Evolutionary conservation across 257 asterid genomes (phyloP), one percentile per base, ranked within the genome.

Genomic region (Primulina huaijiensis): DNA sequence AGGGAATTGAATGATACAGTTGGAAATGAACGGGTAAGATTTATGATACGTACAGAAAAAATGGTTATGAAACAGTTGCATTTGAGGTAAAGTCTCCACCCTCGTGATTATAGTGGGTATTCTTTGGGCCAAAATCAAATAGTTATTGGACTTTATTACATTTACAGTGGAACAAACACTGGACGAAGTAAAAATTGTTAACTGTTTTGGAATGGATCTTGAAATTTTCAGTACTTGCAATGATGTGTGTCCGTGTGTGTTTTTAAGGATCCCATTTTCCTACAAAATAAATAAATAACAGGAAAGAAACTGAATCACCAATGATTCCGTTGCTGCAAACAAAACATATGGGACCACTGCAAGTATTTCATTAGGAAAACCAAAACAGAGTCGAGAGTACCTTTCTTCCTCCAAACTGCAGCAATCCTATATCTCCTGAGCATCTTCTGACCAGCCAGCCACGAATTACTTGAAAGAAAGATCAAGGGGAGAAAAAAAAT

Each of bases 381-480:
- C 19, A 29, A 50, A 17, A 14, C 59, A 20, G 52, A 66, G 58
- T 73, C 69, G 27, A 31, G 62, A 69, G 69, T 85, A 93, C 99
- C 99, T 87, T 88, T 80, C 80, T 81, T 65, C 86, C 85, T 56
- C 92, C 97, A 58, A 85, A 86, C 73, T 89, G 99, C 83, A 88
- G 81, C 81, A 94, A 72, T 64, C 86, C 97, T 33, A 85, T 72
- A 69, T 91, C 97, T 14, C 95, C 97, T 7, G 97, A 88, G 86
- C 97, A 94, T 77, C 96, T 86, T 77, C 97, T 76, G 62, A 94
- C 97, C 78, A 91, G 73, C 97, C 99, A 94, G 74, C 97, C 99
- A 67, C 99, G 99, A 77, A 94, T 86, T 80, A 91, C 99, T 94
- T 76, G 74, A 81, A 74, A 68, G 19, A 31, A 40, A 46, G 79